Conservation (phyloP, 225 moss, liverwort and hornwort genomes). For the Neckera pumila region DNA sequence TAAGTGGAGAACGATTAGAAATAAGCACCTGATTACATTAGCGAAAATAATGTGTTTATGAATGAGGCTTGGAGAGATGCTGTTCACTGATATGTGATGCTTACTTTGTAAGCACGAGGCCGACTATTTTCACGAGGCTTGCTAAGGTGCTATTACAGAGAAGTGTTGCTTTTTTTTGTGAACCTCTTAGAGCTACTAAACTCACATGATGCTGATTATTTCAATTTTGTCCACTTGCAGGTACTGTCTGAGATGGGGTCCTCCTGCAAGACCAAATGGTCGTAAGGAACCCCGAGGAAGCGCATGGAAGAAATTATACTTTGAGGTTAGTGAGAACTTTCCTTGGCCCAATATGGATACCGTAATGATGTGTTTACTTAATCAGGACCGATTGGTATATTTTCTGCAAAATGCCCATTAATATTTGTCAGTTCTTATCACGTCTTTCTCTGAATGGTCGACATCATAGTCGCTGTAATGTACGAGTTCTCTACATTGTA, state of each 20-base stretch:
- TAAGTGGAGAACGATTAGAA: background rate
- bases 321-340: slow-evolving; percentile 52
- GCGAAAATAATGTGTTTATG: background rate
- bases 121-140: background rate
- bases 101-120: background rate
- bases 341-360: background rate
- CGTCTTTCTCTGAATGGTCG: background rate
- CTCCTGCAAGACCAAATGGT: slow-evolving; percentile 35
- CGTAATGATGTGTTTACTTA: background rate
- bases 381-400: background rate
- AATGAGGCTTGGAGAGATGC: background rate
- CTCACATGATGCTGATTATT: background rate
- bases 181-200: background rate
- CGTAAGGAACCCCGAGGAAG: slow-evolving; percentile 69
- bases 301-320: slow-evolving; percentile 94
- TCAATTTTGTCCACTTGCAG: slow-evolving; percentile 20
- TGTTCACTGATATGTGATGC: background rate
- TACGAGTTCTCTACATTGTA: background rate
- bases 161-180: background rate
- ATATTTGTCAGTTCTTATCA: background rate
- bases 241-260: slow-evolving; percentile 93
- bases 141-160: background rate
- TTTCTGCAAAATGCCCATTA: background rate
- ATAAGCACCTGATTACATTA: background rate
- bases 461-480: background rate